These are phyloP conservation scores for Fomes fomentarius DNA, from an alignment of 1,284 basidiomycete genomes.

Conservation along the genomic window DNA sequence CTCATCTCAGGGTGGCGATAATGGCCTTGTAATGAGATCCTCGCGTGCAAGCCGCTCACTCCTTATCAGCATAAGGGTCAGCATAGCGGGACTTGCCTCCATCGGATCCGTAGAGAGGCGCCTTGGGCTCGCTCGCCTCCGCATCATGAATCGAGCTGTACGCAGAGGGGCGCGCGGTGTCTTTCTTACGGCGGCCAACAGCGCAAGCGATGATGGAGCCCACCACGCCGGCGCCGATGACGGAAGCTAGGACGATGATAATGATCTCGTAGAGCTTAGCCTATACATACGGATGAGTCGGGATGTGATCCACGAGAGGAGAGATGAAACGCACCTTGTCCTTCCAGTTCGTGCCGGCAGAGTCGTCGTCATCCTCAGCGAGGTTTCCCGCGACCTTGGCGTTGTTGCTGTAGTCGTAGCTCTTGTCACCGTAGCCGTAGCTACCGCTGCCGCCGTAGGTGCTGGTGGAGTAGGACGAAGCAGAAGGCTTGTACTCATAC, in stretches of 20 bases:
- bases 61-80: constrained; percentile 30
- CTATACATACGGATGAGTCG: background rate
- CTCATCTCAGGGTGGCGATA: background rate
- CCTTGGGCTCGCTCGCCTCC: constrained; percentile 23
- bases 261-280: constrained; percentile 30
- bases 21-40: background rate
- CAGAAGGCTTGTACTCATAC: background rate
- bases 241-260: constrained; percentile 26
- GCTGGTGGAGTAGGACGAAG: background rate
- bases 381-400: constrained; percentile 19
- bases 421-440: background rate
- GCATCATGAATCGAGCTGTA: constrained; percentile 28
- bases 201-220: constrained; percentile 20
- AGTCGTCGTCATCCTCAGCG: constrained; percentile 17
- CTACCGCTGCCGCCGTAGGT: background rate
- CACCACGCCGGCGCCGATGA: constrained; percentile 22
- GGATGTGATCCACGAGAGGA: background rate
- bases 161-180: constrained; percentile 20
- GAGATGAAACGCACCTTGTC: constrained; percentile 18
- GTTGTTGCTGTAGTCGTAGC: background rate
- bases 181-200: constrained; percentile 19
- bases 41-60: constrained; percentile 1
- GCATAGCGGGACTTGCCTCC: constrained; percentile 27
- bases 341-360: constrained; percentile 11
- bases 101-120: constrained; percentile 30